These are phyloP conservation scores for Diutina pseudorugosa DNA, from an alignment of 1,139 yeast species.

Conservation along the genomic window DNA sequence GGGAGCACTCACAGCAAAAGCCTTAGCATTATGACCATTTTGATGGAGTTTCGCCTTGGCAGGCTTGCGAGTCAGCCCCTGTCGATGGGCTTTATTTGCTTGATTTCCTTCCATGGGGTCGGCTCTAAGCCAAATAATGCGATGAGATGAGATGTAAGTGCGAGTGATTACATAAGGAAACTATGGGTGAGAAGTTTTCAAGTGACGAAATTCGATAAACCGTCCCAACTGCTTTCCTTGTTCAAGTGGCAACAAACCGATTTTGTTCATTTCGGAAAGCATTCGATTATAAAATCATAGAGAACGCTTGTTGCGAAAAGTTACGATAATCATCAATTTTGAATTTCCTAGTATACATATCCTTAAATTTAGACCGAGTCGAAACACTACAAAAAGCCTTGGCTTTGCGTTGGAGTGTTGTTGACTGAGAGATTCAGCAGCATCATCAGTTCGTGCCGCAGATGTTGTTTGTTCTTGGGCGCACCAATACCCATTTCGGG, in stretches of 20 bases:
- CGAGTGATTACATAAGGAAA: neutral
- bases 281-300: too few species aligned
- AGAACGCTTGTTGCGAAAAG: neutral
- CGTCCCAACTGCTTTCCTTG: too few species aligned
- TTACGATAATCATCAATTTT: neutral
- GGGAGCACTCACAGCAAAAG: conserved; percentile 90
- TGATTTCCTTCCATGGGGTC: conserved; percentile 1
- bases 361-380: too few species aligned
- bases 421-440: neutral
- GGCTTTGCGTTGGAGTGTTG: neutral
- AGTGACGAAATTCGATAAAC: too few species aligned
- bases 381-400: neutral
- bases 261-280: too few species aligned
- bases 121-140: neutral
- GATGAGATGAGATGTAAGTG: conserved; percentile 1
- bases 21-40: conserved; percentile 88
- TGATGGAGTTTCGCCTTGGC: conserved; percentile 83
- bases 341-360: neutral
- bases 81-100: conserved; percentile 1
- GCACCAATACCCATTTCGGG: too few species aligned
- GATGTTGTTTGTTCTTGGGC: neutral
- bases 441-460: neutral
- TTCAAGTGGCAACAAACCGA: too few species aligned
- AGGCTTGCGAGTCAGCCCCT: conserved; percentile 12
- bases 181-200: too few species aligned